Conservation (phyloP, 177 flowering plant species). For the Tripterygium wilfordii region DNA sequence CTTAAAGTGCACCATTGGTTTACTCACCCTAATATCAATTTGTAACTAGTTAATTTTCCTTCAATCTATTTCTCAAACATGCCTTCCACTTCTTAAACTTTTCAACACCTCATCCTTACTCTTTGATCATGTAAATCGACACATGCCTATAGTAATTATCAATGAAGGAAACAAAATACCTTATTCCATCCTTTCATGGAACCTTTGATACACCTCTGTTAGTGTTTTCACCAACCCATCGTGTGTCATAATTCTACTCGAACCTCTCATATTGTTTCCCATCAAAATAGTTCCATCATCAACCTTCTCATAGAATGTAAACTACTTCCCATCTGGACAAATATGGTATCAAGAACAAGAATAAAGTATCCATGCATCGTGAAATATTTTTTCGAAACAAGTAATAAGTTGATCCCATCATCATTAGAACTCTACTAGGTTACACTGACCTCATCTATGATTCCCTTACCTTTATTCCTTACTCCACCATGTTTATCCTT, state of each 20-base stretch:
- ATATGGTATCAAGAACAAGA: background rate
- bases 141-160: background rate
- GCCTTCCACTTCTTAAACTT: background rate
- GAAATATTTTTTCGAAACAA: too few species aligned
- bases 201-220: background rate
- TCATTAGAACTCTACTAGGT: too few species aligned
- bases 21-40: too few species aligned
- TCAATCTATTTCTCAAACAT: background rate
- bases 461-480: too few species aligned
- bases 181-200: background rate
- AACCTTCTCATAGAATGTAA: background rate
- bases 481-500: too few species aligned
- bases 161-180: background rate
- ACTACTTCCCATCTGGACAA: background rate
- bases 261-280: background rate
- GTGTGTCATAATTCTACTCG: background rate
- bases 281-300: background rate
- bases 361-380: background rate
- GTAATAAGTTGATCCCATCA: background rate
- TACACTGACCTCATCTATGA: too few species aligned
- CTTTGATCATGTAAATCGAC: background rate
- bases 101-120: background rate
- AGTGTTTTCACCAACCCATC: background rate
- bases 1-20: too few species aligned
- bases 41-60: too few species aligned